Evolutionary conservation across 2,329 filamentous ascomycete genomes (phyloP), one percentile per base, ranked within the genome.

Genomic region (Exophiala aquamarina): DNA sequence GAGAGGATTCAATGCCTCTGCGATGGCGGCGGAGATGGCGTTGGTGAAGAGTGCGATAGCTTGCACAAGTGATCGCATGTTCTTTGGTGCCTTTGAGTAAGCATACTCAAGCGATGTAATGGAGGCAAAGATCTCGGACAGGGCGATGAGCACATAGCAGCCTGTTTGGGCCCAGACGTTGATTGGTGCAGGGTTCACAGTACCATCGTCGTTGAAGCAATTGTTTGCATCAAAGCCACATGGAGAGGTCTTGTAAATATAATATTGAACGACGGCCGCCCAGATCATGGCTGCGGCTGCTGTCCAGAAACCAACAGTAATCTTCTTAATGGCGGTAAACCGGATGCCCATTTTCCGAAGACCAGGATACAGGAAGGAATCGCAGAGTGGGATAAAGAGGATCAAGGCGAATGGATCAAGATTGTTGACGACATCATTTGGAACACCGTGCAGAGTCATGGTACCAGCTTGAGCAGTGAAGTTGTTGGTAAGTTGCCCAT

Each of bases 11-110:
- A 87, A 76, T 1, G 83, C 84, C 69, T 88, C 81, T n/a, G 83
- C 84, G 39, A 90, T 69, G 26, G 86, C 85, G 18, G 83, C 75
- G 1, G 82, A 81, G 55, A 90, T 74, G 48, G 85, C 86, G 20
- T 74, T 83, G 76, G 82, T 88, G 71, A 86, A 84, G 31, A 89
- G 74, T 62, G 82, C 82, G 58, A 89, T 72, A 14, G 80, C 78
- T 66, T 72, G 74, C 4, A 91, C 84, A 13, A 90, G 74, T 1
- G 83, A 87, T 56, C 86, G 83, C 86, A 91, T 90, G 71, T 89
- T 89, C 61, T 77, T 76, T 2, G 84, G 84, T 0, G 85, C 84
- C 66, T 88, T 87, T 60, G 83, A 86, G 67, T 83, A 88, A 14
- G 83, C 84, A 56, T 88, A 87, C 63, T 89, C 85, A 9, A 86